Conservation (phyloP, 2,329 filamentous ascomycete species). For the Pseudogymnoascus sp. region DNA sequence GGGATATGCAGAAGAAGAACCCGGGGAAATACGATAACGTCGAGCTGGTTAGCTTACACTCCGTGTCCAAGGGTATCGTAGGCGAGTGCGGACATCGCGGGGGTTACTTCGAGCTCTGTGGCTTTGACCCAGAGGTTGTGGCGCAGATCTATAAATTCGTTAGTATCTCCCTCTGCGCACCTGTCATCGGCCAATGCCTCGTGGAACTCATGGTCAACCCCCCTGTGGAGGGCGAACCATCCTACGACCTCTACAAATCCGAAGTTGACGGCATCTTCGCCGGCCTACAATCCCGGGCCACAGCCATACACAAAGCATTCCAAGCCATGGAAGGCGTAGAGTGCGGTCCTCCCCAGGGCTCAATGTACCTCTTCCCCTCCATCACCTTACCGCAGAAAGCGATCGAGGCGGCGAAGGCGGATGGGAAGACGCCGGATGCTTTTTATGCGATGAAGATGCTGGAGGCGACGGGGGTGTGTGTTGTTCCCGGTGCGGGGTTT, state of each 20-base stretch:
- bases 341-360: constrained; percentile 77
- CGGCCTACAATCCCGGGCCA: constrained; percentile 69
- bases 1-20: constrained; percentile 66
- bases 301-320: constrained; percentile 83
- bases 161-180: constrained; percentile 91
- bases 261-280: constrained; percentile 80
- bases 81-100: constrained; percentile 97
- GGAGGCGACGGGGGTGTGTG: constrained; percentile 88
- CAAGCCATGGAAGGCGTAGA: constrained; percentile 91
- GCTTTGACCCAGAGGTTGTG: constrained; percentile 77
- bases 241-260: constrained; percentile 70
- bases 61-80: constrained; percentile 95
- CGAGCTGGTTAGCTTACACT: constrained; percentile 88
- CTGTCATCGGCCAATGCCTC: constrained; percentile 90
- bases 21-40: constrained; percentile 73
- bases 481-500: constrained; percentile 87
- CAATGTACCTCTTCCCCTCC: constrained; percentile 98
- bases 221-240: constrained; percentile 72
- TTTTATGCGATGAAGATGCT: constrained; percentile 90
- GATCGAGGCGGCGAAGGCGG: constrained; percentile 62
- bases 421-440: constrained; percentile 72
- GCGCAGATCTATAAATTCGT: constrained; percentile 98
- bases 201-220: constrained; percentile 98
- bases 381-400: constrained; percentile 74
- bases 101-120: constrained; percentile 93